Percentiles rank a stretch among this genome's conserved stretches.
Evolutionary conservation across 805 yeast species (phyloP).

Genomic region (Candida xyloterini): DNA sequence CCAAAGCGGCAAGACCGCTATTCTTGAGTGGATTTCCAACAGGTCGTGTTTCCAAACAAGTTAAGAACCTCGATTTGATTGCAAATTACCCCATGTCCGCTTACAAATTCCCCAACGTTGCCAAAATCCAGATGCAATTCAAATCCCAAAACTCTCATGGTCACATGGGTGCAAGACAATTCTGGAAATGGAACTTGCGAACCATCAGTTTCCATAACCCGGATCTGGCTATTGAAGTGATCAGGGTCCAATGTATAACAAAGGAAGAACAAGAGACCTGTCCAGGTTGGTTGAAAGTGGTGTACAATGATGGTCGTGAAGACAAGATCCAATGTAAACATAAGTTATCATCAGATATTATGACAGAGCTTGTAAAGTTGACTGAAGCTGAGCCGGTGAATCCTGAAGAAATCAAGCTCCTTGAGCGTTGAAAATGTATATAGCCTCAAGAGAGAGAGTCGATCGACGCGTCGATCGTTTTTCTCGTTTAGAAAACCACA

Average conservation of each 20-base stretch:
- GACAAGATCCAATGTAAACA: slow-evolving; percentile 51
- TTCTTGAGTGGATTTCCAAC: slow-evolving; percentile 37
- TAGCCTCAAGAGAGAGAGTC: slow-evolving; percentile 36
- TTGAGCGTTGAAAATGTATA: too few species aligned
- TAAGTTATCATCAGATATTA: slow-evolving; percentile 49
- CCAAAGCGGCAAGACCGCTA: slow-evolving; percentile 24
- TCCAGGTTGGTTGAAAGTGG: slow-evolving; percentile 46
- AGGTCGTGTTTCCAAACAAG: slow-evolving; percentile 45
- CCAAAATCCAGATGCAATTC: slow-evolving; percentile 50
- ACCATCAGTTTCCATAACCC: slow-evolving; percentile 83
- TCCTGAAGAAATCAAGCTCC: slow-evolving; percentile 36
- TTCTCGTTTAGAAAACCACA: slow-evolving; percentile 9
- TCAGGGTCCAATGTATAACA: slow-evolving; percentile 45
- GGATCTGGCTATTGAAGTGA: slow-evolving; percentile 56
- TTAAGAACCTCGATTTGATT: slow-evolving; percentile 47
- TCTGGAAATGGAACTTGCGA: slow-evolving; percentile 74
- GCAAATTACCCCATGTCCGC: slow-evolving; percentile 47
- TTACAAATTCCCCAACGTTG: slow-evolving; percentile 36
- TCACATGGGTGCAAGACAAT: slow-evolving; percentile 65
- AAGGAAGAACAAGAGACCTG: slow-evolving; percentile 42
- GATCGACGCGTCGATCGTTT: slow-evolving; percentile 12
- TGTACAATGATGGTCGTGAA: slow-evolving; percentile 37
- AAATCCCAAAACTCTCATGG: slow-evolving; percentile 48
- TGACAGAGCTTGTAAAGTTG: slow-evolving; percentile 49
- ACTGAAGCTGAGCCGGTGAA: slow-evolving; percentile 54